These are phyloP conservation scores for Plasmopara muralis DNA, from an alignment of 352 stramenopile species.

Conservation along the genomic window DNA sequence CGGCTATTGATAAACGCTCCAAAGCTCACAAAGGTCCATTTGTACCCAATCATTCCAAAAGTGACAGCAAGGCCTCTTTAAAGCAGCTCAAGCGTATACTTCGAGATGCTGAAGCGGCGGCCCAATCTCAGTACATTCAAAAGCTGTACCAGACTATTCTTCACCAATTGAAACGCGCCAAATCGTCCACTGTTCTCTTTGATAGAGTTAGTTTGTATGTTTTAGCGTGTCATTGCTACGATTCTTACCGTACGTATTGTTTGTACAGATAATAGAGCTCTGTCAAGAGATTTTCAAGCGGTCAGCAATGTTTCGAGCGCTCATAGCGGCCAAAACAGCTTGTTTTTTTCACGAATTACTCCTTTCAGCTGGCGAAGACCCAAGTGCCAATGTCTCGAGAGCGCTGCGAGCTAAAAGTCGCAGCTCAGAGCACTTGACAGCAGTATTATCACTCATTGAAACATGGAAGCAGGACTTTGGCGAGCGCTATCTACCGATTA, in stretches of 20 bases:
- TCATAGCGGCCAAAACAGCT: conserved; percentile 32
- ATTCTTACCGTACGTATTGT: not conserved
- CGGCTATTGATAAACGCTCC: conserved; percentile 5
- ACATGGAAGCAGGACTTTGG: conserved; percentile 58
- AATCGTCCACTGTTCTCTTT: conserved; percentile 13
- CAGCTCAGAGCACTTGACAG: conserved; percentile 20
- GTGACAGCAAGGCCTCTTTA: conserved; percentile 6
- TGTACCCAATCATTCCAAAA: not conserved
- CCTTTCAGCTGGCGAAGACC: conserved; percentile 32
- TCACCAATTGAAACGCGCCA: conserved; percentile 20
- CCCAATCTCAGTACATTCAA: conserved; percentile 25
- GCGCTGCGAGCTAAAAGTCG: conserved; percentile 11
- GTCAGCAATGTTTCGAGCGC: conserved; percentile 41
- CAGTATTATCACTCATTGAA: conserved; percentile 49
- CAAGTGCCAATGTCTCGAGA: conserved; percentile 24
- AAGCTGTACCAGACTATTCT: conserved; percentile 16
- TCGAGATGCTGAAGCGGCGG: conserved; percentile 17
- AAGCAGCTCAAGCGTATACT: conserved; percentile 30
- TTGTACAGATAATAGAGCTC: conserved; percentile 26
- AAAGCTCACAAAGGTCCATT: not conserved
- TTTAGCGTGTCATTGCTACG: not conserved
- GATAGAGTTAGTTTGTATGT: conserved; percentile 11
- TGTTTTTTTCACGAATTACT: conserved; percentile 49
- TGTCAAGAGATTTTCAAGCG: conserved; percentile 54
- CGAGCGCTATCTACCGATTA: conserved; percentile 41